Evolutionary conservation across 2,329 filamentous ascomycete genomes (phyloP).

Genomic region (Trichoderma citrinoviride): DNA sequence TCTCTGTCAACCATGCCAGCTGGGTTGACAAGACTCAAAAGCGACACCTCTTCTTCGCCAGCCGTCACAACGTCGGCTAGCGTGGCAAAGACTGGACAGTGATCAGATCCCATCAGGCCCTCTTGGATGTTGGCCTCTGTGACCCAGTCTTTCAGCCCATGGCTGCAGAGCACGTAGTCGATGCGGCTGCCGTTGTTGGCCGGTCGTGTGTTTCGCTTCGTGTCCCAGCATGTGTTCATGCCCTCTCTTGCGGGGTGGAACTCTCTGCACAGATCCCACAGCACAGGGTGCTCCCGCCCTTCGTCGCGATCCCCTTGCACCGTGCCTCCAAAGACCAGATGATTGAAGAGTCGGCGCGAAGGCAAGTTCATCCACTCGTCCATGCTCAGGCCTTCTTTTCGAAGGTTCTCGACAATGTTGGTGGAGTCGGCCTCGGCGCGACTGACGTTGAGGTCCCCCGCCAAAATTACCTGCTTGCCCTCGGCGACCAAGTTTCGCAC

Average conservation of each 20-base stretch:
- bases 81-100: constrained; percentile 85
- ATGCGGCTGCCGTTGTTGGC: constrained; percentile 91
- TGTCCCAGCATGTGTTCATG: constrained; percentile 99
- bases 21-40: constrained; percentile 77
- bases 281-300: constrained; percentile 65
- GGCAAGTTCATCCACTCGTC: constrained; percentile 72
- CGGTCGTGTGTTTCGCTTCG: constrained; percentile 89
- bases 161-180: constrained; percentile 85
- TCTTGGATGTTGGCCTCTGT: constrained; percentile 83
- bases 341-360: constrained; percentile 76
- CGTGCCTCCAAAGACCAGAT: constrained; percentile 72
- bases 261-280: constrained; percentile 80
- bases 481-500: constrained; percentile 77
- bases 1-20: constrained; percentile 63
- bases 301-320: constrained; percentile 66
- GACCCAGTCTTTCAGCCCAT: constrained; percentile 78
- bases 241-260: constrained; percentile 77
- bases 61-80: constrained; percentile 62
- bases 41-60: constrained; percentile 48
- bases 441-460: constrained; percentile 84
- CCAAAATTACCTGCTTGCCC: constrained; percentile 82
- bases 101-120: constrained; percentile 89
- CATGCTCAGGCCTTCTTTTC: constrained; percentile 64
- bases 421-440: constrained; percentile 71
- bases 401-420: constrained; percentile 66